Evolutionary conservation across 371 early-diverging fungal genomes (phyloP).

Genomic region (Mortierella sp.): DNA sequence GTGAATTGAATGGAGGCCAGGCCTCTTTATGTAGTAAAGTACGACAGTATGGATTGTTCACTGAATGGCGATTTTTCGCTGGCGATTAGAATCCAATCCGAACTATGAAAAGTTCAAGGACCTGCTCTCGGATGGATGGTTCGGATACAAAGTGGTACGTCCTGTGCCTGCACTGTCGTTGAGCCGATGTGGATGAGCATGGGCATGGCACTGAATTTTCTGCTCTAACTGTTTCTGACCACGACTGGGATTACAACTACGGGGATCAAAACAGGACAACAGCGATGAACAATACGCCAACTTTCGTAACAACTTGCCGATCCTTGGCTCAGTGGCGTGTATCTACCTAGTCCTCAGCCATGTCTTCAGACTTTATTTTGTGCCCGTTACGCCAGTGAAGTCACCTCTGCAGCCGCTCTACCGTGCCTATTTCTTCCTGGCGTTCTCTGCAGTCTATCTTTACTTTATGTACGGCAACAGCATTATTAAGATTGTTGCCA

Average conservation of each 20-base stretch:
- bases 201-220: not conserved
- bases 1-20: conserved; percentile 52
- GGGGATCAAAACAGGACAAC: conserved; percentile 80
- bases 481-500: conserved; percentile 74
- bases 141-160: conserved; percentile 55
- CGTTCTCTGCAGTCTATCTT: conserved; percentile 73
- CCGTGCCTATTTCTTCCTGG: conserved; percentile 62
- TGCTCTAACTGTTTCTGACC: not conserved
- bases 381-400: conserved; percentile 33
- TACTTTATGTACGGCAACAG: conserved; percentile 74
- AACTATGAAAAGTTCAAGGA: conserved; percentile 66
- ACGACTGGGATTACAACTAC: not conserved
- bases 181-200: too few species aligned
- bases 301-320: conserved; percentile 82
- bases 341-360: conserved; percentile 63
- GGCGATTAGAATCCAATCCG: conserved; percentile 60
- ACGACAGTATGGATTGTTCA: too few species aligned
- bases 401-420: conserved; percentile 51
- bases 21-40: too few species aligned
- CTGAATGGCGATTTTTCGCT: not conserved
- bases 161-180: too few species aligned
- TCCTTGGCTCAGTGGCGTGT: conserved; percentile 65
- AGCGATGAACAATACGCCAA: conserved; percentile 86
- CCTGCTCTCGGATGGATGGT: conserved; percentile 61
- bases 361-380: conserved; percentile 49